phyloP scores from a whole-genome alignment of 805 yeast species.

The Metschnikowia corniflorae region DNA sequence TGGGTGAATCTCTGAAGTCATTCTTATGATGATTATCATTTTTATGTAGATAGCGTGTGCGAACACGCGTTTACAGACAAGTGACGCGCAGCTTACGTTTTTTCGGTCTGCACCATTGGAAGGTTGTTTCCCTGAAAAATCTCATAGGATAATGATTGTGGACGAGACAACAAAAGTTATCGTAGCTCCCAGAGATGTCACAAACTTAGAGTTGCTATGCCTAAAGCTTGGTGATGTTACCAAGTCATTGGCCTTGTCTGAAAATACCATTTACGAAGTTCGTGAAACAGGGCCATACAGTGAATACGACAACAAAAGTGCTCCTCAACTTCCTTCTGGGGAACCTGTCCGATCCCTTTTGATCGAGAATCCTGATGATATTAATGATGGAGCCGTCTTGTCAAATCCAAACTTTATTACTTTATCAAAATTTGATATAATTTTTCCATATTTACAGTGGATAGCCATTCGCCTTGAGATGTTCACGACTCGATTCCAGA shows the following conservation, averaged over 20 bases:
- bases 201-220: conserved; percentile 1
- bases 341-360: conserved; percentile 17
- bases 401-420: conserved; percentile 11
- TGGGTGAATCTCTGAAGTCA: too few relatives aligned
- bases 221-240: conserved; percentile 1
- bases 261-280: conserved; percentile 11
- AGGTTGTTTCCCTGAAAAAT: too few relatives aligned
- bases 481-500: conserved; percentile 11
- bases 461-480: conserved; percentile 5
- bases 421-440: conserved; percentile 11
- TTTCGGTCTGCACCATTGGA: too few relatives aligned
- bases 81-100: too few relatives aligned
- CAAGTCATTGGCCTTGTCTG: conserved; percentile 10
- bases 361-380: conserved; percentile 4
- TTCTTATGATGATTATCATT: too few relatives aligned
- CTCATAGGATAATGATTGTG: conserved; percentile 1
- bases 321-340: conserved; percentile 16
- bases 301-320: conserved; percentile 13
- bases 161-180: conserved; percentile 12
- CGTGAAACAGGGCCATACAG: conserved; percentile 16
- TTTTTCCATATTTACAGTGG: conserved; percentile 10
- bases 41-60: too few relatives aligned
- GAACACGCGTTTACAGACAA: too few relatives aligned
- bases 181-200: conserved; percentile 10
- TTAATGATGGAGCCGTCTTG: conserved; percentile 8